phyloP scores from a whole-genome alignment of 2,329 filamentous ascomycete species.

The Claviceps pazoutovae region DNA sequence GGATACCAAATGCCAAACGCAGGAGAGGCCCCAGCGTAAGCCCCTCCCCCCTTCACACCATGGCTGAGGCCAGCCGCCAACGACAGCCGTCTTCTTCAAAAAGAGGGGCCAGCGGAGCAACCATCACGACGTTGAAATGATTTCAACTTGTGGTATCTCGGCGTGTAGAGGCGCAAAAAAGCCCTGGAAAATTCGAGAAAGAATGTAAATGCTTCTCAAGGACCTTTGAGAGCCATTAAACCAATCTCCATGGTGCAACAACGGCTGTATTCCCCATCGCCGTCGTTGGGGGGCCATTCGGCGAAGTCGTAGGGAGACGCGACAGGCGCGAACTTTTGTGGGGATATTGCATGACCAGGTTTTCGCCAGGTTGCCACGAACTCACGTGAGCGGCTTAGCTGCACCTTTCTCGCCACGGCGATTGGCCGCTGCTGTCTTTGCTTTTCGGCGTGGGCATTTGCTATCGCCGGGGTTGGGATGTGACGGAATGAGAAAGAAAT shows the following conservation, averaged over 20 bases:
- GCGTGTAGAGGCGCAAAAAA: slow-evolving; percentile 9
- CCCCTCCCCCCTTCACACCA: slow-evolving; percentile 3
- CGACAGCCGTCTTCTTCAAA: slow-evolving; percentile 9
- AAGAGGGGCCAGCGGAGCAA: slow-evolving; percentile 11
- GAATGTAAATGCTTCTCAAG: not conserved
- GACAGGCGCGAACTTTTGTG: slow-evolving; percentile 27
- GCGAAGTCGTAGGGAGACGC: slow-evolving; percentile 29
- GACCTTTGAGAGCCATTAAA: slow-evolving; percentile 6
- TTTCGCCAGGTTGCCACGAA: slow-evolving; percentile 28
- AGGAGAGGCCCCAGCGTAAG: not conserved
- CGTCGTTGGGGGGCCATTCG: slow-evolving; percentile 22
- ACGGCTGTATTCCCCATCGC: slow-evolving; percentile 5
- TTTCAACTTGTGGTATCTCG: slow-evolving; percentile 8
- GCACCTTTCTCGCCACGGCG: not conserved
- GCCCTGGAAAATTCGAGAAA: slow-evolving; percentile 12
- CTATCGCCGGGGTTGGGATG: no score
- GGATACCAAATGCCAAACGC: not conserved
- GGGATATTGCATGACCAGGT: slow-evolving; percentile 16
- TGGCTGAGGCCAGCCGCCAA: slow-evolving; percentile 1
- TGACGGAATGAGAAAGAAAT: no score
- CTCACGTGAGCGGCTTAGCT: slow-evolving; percentile 24
- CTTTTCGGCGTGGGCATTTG: not conserved
- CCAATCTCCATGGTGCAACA: slow-evolving; percentile 16
- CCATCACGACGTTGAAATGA: slow-evolving; percentile 6
- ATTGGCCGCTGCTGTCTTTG: not conserved